phyloP scores from a whole-genome alignment of 2,329 filamentous ascomycete genomes.

The Myriosclerotinia duriaeana region DNA sequence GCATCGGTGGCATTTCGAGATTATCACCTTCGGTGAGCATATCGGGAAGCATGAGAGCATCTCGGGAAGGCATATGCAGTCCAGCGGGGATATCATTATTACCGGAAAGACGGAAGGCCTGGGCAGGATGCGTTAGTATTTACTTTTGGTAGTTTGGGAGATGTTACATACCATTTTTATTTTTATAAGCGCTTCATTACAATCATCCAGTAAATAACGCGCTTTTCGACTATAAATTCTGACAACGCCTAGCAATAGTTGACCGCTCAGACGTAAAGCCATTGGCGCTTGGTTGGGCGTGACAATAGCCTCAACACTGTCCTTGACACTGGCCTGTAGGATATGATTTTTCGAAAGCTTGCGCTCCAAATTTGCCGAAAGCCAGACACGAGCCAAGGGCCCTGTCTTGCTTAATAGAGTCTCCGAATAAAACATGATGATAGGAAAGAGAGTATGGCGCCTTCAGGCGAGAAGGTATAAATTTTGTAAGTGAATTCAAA shows the following conservation, averaged over 20 bases:
- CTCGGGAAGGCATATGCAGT: constrained; percentile 76
- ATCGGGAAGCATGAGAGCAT: constrained; percentile 85
- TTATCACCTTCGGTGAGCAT: constrained; percentile 89
- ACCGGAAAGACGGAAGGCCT: constrained; percentile 92
- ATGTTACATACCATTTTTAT: constrained; percentile 83
- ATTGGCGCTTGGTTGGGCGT: constrained; percentile 90
- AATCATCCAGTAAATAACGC: constrained; percentile 93
- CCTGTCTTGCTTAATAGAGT: constrained; percentile 94
- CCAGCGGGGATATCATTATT: constrained; percentile 93
- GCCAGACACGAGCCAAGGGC: constrained; percentile 95
- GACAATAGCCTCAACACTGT: constrained; percentile 94
- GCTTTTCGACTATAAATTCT: constrained; percentile 97
- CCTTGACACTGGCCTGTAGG: constrained; percentile 88
- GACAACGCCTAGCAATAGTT: constrained; percentile 91
- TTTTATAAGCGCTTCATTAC: constrained; percentile 94
- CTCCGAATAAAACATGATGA: constrained; percentile 94
- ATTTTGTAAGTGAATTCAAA: neutral
- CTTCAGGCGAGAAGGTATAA: neutral
- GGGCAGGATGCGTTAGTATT: constrained; percentile 42
- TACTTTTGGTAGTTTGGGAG: neutral
- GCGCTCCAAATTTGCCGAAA: constrained; percentile 96
- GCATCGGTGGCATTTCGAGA: constrained; percentile 73
- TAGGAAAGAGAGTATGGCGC: constrained; percentile 8
- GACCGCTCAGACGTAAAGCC: constrained; percentile 88
- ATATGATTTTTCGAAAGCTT: constrained; percentile 98